Percentiles rank a stretch among this genome's conserved stretches.
Evolutionary conservation across 352 stramenopile genomes (phyloP).

Genomic region (Globisporangium recalcitrans): DNA sequence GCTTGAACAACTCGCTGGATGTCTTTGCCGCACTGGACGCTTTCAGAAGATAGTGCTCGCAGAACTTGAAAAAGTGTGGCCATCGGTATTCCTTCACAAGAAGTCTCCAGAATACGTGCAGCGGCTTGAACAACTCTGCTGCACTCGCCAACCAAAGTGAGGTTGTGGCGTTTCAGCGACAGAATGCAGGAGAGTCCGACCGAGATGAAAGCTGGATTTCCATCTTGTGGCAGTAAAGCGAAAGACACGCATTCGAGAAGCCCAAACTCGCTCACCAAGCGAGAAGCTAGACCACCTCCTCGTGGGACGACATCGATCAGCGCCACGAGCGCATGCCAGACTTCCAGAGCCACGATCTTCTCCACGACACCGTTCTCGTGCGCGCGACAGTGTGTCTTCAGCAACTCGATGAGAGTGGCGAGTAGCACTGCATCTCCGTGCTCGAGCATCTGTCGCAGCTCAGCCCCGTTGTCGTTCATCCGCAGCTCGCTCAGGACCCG

Average conservation of each 20-base stretch:
- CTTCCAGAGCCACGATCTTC: neutral
- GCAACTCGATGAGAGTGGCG: neutral
- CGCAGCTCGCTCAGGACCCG: neutral
- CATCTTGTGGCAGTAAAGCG: neutral
- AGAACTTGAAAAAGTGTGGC: neutral
- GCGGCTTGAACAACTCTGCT: neutral
- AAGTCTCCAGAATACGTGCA: neutral
- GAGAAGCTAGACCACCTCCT: neutral
- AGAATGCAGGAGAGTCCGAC: neutral
- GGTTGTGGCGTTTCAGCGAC: neutral
- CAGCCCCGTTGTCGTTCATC: neutral
- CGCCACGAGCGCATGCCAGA: neutral
- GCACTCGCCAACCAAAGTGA: neutral
- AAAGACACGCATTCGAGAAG: neutral
- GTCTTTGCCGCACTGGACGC: neutral
- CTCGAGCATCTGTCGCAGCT: neutral
- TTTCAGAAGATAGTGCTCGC: neutral
- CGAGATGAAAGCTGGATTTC: neutral
- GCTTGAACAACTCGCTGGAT: neutral
- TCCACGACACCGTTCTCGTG: neutral
- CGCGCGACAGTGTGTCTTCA: neutral
- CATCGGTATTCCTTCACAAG: neutral
- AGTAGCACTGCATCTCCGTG: neutral
- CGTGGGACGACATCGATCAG: neutral
- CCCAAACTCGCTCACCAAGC: neutral